These are phyloP conservation scores for Chaetomium sp. DNA, from an alignment of 2,329 filamentous ascomycete species.

Conservation along the genomic window DNA sequence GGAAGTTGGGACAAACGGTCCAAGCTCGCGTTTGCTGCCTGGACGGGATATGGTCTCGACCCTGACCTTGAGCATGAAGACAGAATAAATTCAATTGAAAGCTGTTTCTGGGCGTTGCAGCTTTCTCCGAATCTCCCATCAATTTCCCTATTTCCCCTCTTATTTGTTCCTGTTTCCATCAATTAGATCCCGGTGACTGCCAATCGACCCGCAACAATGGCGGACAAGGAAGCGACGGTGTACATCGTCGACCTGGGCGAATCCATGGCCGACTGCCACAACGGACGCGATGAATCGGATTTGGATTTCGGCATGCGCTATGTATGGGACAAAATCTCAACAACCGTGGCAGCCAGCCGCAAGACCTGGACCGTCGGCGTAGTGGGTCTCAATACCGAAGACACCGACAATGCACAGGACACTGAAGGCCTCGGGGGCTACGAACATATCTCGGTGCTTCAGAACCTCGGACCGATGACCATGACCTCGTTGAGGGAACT, in stretches of 20 bases:
- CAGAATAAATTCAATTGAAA: neutral
- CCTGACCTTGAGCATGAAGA: neutral
- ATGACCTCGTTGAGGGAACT: slow-evolving; percentile 66
- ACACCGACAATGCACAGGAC: slow-evolving; percentile 61
- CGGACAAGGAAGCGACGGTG: slow-evolving; percentile 85
- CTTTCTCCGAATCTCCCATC: neutral
- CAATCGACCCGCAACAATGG: slow-evolving; percentile 51
- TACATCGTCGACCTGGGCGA: slow-evolving; percentile 84
- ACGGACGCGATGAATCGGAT: slow-evolving; percentile 69
- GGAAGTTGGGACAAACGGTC: slow-evolving; percentile 9
- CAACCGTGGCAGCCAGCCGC: slow-evolving; percentile 59
- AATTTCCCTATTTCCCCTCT: neutral
- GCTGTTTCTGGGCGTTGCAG: neutral
- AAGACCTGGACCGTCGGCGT: slow-evolving; percentile 74
- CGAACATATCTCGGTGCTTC: slow-evolving; percentile 72
- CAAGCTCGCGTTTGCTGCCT: slow-evolving; percentile 19
- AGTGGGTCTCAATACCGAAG: slow-evolving; percentile 75
- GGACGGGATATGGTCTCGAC: neutral
- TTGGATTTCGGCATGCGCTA: slow-evolving; percentile 87
- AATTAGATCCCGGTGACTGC: neutral
- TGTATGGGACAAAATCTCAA: slow-evolving; percentile 87
- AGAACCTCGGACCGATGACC: slow-evolving; percentile 53
- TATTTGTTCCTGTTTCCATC: neutral
- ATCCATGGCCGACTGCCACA: slow-evolving; percentile 70
- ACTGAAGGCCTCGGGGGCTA: slow-evolving; percentile 65